phyloP scores from a whole-genome alignment of 805 yeast genomes.

The Yarrowia phangngaensis region DNA sequence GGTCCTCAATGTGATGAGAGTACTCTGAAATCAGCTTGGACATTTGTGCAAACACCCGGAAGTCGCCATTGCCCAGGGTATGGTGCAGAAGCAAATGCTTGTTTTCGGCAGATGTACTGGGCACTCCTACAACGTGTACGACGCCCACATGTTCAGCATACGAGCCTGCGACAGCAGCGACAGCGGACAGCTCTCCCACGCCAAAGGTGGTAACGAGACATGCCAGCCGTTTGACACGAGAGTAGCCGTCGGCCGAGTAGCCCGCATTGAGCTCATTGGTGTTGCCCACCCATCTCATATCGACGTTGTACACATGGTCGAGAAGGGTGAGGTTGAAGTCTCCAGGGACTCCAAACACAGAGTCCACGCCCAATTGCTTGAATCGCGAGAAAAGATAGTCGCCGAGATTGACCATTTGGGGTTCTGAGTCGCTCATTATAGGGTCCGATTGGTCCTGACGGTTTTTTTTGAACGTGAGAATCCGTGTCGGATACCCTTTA shows the following conservation, averaged over 20 bases:
- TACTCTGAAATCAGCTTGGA: slow-evolving; percentile 67
- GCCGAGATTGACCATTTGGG: slow-evolving; percentile 55
- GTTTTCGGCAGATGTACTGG: slow-evolving; percentile 69
- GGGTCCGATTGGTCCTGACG: not conserved
- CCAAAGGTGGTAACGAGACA: slow-evolving; percentile 82
- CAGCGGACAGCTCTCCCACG: slow-evolving; percentile 81
- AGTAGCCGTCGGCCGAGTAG: slow-evolving; percentile 84
- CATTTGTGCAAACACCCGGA: slow-evolving; percentile 75
- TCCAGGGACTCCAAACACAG: slow-evolving; percentile 57
- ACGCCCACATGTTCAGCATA: slow-evolving; percentile 87
- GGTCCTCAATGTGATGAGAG: slow-evolving; percentile 60
- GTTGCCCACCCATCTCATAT: slow-evolving; percentile 82
- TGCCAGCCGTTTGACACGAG: slow-evolving; percentile 72
- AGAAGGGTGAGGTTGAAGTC: slow-evolving; percentile 57
- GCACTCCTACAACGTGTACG: slow-evolving; percentile 82
- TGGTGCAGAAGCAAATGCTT: slow-evolving; percentile 73
- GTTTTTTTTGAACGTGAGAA: slow-evolving; percentile 23
- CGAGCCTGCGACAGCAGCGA: slow-evolving; percentile 84
- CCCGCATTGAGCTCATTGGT: slow-evolving; percentile 89
- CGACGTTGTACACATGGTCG: slow-evolving; percentile 59
- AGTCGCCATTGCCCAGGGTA: slow-evolving; percentile 80
- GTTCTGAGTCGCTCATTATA: slow-evolving; percentile 15
- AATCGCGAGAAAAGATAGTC: slow-evolving; percentile 74
- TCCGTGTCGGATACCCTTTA: slow-evolving; percentile 26
- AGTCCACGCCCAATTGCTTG: slow-evolving; percentile 61